Base-by-base conservation (phyloP, 1,139 yeast genomes). In the Protomyces gravidus region DNA sequence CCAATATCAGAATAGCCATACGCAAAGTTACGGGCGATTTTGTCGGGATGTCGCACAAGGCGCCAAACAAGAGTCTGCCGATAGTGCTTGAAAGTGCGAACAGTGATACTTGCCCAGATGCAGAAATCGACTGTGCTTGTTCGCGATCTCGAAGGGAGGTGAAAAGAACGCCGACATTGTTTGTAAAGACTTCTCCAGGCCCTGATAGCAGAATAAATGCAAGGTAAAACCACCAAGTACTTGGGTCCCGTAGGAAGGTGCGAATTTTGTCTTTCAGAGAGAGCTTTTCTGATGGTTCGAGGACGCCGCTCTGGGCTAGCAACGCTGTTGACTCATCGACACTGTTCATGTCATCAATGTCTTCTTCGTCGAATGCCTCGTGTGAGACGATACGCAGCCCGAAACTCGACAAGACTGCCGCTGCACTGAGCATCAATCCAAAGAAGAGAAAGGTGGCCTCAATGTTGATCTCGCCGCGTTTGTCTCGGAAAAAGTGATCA, bases 101-200 rank as follows among this genome's bases (percentile, higher is more conserved):
- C 4, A 78, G 64, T 0, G 85, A 77, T 6, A 84, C 81, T 61
- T 80, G 81, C n/a, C 36, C 25, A 11, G 59, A 55, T 11, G 55
- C 55, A 2, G 55, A 28, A n/a, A 42, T 15, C 1, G 49, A 28
- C n/a, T 39, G 23, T 9, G 36, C 9, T n/a, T n/a, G n/a, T 25
- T 17, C 46, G 6, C 27, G 26, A 15, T 46, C 39, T 9, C 27
- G 26, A 1, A 55, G 49, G 3, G 76, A 67, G 50, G 66, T 67
- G 21, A 70, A 65, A 81, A 78, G 32, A 82, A 84, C 51, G 7
- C 95, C 95, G 77, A 92, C 79, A 68, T 90, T 88, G 62, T 90
- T 88, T 65, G 89, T 82, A 71, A 83, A 89, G 76, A 89, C 83
- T 68, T 92, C 98, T 64, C 89, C 74, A 0, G 97, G 95, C 0